Evolutionary conservation across 345 rosid genomes (phyloP).

Genomic region (Theobroma cacao): DNA sequence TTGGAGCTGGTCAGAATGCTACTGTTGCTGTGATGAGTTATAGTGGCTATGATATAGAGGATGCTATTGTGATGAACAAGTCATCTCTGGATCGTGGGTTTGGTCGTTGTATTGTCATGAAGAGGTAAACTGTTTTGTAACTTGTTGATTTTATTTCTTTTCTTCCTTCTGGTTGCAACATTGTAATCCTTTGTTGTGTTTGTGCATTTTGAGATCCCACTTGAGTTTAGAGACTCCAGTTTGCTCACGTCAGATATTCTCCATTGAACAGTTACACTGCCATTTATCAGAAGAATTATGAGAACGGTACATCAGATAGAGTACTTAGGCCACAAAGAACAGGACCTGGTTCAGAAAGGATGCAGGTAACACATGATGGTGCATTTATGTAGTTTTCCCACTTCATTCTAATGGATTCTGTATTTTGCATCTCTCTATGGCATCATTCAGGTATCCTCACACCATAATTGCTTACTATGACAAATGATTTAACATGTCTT

Average conservation of each 20-base stretch:
- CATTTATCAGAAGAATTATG: constrained; percentile 46
- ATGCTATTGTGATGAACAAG: constrained; percentile 97
- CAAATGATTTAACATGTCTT: no score
- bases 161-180: neutral
- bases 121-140: constrained; percentile 66
- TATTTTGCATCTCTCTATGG: no score
- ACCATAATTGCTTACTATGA: no score
- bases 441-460: no score
- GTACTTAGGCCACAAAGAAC: constrained; percentile 64
- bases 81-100: constrained; percentile 97
- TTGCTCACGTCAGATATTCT: no score
- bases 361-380: constrained; percentile 58
- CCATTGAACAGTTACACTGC: constrained; percentile 45
- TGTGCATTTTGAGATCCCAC: no score
- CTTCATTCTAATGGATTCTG: neutral
- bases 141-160: neutral
- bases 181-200: no score
- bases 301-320: constrained; percentile 48
- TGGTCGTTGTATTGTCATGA: constrained; percentile 95
- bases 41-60: constrained; percentile 97
- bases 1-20: constrained; percentile 99
- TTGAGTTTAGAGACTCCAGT: no score
- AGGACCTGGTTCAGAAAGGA: constrained; percentile 59
- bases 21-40: constrained; percentile 97
- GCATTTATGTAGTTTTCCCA: neutral